Percentiles rank a stretch among this genome's conserved stretches.
phyloP scores from a whole-genome alignment of 306 rosid genomes.

The Quercus gilva region DNA sequence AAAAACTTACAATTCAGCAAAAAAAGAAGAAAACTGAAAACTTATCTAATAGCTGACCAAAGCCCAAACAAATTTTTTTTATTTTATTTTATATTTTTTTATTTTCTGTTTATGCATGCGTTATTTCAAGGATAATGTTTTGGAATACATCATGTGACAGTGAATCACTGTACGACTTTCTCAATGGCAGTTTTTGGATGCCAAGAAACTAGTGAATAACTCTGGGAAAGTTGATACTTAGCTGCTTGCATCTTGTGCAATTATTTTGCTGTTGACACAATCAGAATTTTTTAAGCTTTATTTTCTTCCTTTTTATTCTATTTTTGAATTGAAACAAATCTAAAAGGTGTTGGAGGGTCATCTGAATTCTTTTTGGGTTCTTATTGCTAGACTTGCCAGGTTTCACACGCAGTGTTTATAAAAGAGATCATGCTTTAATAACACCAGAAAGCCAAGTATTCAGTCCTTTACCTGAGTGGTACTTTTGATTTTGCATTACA shows the following conservation, averaged over 20 bases:
- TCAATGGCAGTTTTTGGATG: neutral
- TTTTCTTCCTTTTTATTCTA: neutral
- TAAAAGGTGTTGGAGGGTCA: too few relatives aligned
- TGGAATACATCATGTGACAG: neutral
- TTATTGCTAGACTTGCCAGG: slow-evolving; percentile 80
- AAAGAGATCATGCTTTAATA: slow-evolving; percentile 78
- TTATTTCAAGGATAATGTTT: neutral
- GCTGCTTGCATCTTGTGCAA: neutral
- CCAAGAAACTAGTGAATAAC: neutral
- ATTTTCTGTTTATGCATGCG: neutral
- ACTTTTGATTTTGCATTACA: slow-evolving; percentile 21
- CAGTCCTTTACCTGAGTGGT: slow-evolving; percentile 88
- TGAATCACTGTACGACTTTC: neutral
- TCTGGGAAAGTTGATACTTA: neutral
- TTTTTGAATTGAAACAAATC: neutral
- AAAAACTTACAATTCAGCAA: too few relatives aligned
- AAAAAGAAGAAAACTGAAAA: neutral
- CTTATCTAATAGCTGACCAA: neutral
- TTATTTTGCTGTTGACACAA: neutral
- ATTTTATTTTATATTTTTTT: too few relatives aligned
- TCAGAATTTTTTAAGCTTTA: neutral
- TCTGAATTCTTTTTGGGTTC: slow-evolving; percentile 1
- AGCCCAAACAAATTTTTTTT: neutral
- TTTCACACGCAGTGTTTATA: slow-evolving; percentile 90
- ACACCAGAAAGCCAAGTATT: slow-evolving; percentile 94